Evolutionary conservation across 129 eudicot genomes (phyloP).

Genomic region (Flaveria linearis): DNA sequence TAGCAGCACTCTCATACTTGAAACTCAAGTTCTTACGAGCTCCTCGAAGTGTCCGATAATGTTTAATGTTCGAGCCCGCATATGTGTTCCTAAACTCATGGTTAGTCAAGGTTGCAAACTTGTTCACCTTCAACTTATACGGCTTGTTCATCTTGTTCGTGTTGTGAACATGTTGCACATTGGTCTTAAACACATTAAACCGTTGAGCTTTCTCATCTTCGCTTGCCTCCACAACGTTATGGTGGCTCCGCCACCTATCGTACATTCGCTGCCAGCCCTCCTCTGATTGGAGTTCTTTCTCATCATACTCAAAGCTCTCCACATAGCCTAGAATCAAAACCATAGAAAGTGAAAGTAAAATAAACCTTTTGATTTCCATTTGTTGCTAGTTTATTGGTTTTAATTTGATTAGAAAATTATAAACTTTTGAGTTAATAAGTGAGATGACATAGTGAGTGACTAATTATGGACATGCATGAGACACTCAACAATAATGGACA

Average conservation of each 20-base stretch:
- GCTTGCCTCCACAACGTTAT: slow-evolving; percentile 48
- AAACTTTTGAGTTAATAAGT: slow-evolving; percentile 6
- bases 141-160: slow-evolving; percentile 73
- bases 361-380: slow-evolving; percentile 36
- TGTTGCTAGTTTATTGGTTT: not conserved
- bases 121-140: slow-evolving; percentile 71
- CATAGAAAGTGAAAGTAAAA: slow-evolving; percentile 42
- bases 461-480: slow-evolving; percentile 35
- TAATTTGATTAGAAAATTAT: not conserved
- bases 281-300: slow-evolving; percentile 62
- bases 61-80: slow-evolving; percentile 57
- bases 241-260: slow-evolving; percentile 81
- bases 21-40: slow-evolving; percentile 31
- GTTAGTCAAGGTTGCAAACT: slow-evolving; percentile 77
- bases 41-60: slow-evolving; percentile 43
- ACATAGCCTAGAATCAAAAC: slow-evolving; percentile 39
- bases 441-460: slow-evolving; percentile 29
- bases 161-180: slow-evolving; percentile 57
- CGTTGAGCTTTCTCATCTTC: slow-evolving; percentile 59
- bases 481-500: slow-evolving; percentile 2
- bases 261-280: slow-evolving; percentile 59
- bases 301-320: slow-evolving; percentile 61
- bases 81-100: slow-evolving; percentile 61
- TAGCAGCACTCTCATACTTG: slow-evolving; percentile 43
- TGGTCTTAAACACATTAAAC: slow-evolving; percentile 69